A percentile compares a stretch with the other conserved stretches of the same genome.
These are phyloP conservation scores for Cercophora sp. DNA, from an alignment of 495 filamentous ascomycete species.

Conservation along the genomic window DNA sequence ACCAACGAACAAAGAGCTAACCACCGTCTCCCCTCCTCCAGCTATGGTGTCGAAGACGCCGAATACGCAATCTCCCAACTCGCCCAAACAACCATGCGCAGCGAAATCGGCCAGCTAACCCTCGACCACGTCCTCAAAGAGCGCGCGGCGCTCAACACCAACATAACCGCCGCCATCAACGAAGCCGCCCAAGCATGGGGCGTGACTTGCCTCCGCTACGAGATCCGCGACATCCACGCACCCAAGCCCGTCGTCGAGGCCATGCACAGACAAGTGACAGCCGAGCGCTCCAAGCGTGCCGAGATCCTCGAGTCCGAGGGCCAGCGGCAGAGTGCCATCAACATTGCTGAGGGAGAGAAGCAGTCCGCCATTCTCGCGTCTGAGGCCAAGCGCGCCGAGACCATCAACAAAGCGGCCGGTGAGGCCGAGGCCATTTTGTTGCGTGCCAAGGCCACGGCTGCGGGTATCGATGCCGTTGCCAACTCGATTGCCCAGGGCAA, in stretches of 20 bases:
- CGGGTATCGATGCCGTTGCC: slow-evolving; percentile 82
- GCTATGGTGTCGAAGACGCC: slow-evolving; percentile 97
- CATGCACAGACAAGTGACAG: slow-evolving; percentile 97
- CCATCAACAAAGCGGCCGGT: slow-evolving; percentile 86
- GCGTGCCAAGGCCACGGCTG: slow-evolving; percentile 79
- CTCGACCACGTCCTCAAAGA: slow-evolving; percentile 98
- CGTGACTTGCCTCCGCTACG: slow-evolving; percentile 91
- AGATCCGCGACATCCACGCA: slow-evolving; percentile 97
- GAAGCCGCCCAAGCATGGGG: slow-evolving; percentile 96
- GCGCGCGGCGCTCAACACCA: slow-evolving; percentile 88
- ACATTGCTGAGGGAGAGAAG: slow-evolving; percentile 95
- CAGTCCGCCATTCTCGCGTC: slow-evolving; percentile 93
- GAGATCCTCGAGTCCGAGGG: slow-evolving; percentile 96
- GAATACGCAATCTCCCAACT: slow-evolving; percentile 98
- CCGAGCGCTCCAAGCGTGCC: slow-evolving; percentile 91
- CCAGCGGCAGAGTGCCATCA: slow-evolving; percentile 93
- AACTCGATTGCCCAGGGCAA: slow-evolving; percentile 64
- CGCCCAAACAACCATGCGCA: slow-evolving; percentile 97
- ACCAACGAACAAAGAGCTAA: slow-evolving; percentile 13
- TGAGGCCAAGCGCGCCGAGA: slow-evolving; percentile 83
- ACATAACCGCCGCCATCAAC: slow-evolving; percentile 97
- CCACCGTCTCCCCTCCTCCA: slow-evolving; percentile 36
- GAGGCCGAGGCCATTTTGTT: slow-evolving; percentile 91
- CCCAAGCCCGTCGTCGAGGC: slow-evolving; percentile 88
- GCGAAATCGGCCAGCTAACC: slow-evolving; percentile 92